Base-by-base conservation (phyloP, 2,329 filamentous ascomycete genomes). In the Verticillium zaregamsianum region DNA sequence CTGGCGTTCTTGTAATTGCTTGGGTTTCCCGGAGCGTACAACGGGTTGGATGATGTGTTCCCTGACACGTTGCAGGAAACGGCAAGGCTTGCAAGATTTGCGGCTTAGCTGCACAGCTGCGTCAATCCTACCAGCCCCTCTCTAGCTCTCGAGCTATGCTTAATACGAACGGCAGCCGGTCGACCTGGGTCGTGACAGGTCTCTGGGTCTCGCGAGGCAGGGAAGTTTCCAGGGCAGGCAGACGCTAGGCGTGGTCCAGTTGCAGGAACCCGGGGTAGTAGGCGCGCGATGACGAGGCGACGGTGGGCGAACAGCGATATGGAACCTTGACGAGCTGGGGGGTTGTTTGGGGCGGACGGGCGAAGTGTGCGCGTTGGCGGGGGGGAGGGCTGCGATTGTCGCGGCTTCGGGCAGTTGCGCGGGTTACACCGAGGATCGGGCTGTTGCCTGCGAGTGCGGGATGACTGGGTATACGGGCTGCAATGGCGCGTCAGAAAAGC, bases 1-100 rank as follows among this genome's bases (percentile, higher is more conserved):
- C 80, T 82, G 78, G 81, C 83, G 74, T 85, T 83, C 79, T 81
- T 84, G 80, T 81, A 79, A 82, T 82, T 80, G 79, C 77, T 79
- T 80, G 79, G 79, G 76, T 72, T 79, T 81, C 81, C 32, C 78
- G 80, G 76, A 80, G 82, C 79, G 79, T 76, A 85, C 83, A 84
- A 54, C 58, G 40, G 54, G 54, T 79, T 76, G 75, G 76, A 77
- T 85, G 83, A 86, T 84, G 83, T 85, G 82, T 84, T 76, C 81
- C 78, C 77, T 79, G 82, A 84, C 83, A 86, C 83, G 83, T 86
- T 82, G 83, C 82, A 82, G 78, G 77, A 72, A 25, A 74, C 76
- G 71, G 76, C 78, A 82, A 76, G 80, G 81, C 80, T 80, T 81
- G 80, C 77, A 79, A 79, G 74, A 70, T 73, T 73, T 73, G 77